Percentiles rank a stretch among this genome's conserved stretches.
Conservation (phyloP, 176 grass and related monocot genomes). For the Phragmites australis region DNA sequence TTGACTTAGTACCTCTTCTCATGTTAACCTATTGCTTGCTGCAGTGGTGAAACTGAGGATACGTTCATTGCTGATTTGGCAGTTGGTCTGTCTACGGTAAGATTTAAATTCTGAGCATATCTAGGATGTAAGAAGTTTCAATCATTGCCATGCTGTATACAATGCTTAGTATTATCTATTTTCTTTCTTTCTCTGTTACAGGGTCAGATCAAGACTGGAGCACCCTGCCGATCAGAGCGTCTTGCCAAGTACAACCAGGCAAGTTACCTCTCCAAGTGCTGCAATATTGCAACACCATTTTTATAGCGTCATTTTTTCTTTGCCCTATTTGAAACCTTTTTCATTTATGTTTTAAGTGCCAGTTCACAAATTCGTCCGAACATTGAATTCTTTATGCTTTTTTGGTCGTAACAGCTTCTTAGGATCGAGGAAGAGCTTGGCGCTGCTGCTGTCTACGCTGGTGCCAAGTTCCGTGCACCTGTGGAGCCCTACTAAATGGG, state of each 20-base stretch:
- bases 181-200: constrained; percentile 36
- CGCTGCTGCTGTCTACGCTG: constrained; percentile 64
- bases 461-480: constrained; percentile 70
- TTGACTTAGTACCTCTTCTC: background rate
- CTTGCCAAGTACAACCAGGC: constrained; percentile 97
- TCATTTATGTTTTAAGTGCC: no score
- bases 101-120: background rate
- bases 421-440: constrained; percentile 94
- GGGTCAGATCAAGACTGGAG: constrained; percentile 96
- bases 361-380: no score
- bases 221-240: constrained; percentile 90
- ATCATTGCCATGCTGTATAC: no score
- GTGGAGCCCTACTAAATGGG: constrained; percentile 67
- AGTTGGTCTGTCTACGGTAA: constrained; percentile 81
- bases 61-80: constrained; percentile 96
- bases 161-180: no score
- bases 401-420: constrained; percentile 62
- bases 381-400: no score
- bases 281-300: background rate
- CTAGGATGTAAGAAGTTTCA: no score
- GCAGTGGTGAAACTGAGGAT: constrained; percentile 87
- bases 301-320: background rate
- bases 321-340: no score
- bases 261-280: constrained; percentile 17
- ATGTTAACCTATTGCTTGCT: constrained; percentile 23